Base-by-base conservation (phyloP, 2,329 filamentous ascomycete species). In the Paecilomyces sp. region DNA sequence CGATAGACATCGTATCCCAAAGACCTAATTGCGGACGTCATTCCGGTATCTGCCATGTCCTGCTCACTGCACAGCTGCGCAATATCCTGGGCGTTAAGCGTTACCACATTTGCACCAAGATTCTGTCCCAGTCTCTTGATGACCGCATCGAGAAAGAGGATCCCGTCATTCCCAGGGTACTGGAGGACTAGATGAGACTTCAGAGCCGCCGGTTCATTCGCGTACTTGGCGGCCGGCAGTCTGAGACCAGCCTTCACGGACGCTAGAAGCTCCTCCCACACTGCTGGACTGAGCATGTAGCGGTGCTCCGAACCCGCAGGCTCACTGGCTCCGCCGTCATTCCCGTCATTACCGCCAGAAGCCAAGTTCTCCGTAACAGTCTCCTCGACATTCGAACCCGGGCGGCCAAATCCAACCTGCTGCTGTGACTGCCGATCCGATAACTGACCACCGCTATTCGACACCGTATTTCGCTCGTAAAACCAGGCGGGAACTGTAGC, bases 71-170 rank as follows among this genome's bases (percentile, higher is more conserved):
- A 77, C 11, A 79, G 63, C 61, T 78, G 73, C 28, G 76, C 74
- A 60, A 79, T 78, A 65, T 80, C 78, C 62, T 78, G 76, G 15
- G 76, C 76, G 63, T 78, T 75, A 54, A 80, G 68, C 0, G 73
- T 77, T 53, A 79, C 68, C 57, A 79, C 57, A 62, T 79, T 74
- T 30, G 74, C 70, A 12, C 70, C 66, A 76, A 89, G 76, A 34
- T 85, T 80, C 12, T 77, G 76, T 0, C 89, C 88, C 52, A 88
- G 76, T 56, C 84, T 81, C 61, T 84, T 80, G 1, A 92, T 83
- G n/a, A 90, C 76, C 3, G 77, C 74, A 63, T 87, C 81, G 36
- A 90, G 73, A 62, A 83, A 80, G 54, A 73, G 70, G 58, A 80
- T 83, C 47, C 79, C 82, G 54, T 83, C 81, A 51, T 82, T 78